phyloP scores from a whole-genome alignment of 2,329 filamentous ascomycete genomes.

The Stachybotrys chlorohalonatus region DNA sequence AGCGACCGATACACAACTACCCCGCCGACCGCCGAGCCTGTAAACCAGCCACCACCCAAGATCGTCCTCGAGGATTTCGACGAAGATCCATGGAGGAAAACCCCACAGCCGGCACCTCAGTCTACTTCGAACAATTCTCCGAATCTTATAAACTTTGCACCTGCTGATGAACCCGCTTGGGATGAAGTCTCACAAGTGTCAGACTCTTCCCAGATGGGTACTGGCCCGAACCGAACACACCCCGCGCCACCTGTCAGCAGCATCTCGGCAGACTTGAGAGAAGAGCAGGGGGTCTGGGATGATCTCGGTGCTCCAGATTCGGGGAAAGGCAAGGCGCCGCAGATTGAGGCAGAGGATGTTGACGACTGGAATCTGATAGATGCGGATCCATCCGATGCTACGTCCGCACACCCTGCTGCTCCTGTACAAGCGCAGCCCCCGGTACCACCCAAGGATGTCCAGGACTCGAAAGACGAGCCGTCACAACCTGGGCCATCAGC shows the following conservation, averaged over 20 bases:
- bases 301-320: conserved; percentile 29
- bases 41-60: neutral
- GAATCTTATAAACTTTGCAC: conserved; percentile 24
- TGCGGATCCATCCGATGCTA: conserved; percentile 18
- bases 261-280: conserved; percentile 23
- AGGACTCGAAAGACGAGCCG: neutral
- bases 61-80: conserved; percentile 14
- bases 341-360: conserved; percentile 7
- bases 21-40: neutral
- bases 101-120: conserved; percentile 17
- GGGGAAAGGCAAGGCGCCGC: conserved; percentile 24
- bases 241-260: conserved; percentile 10
- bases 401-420: neutral
- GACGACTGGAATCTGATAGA: conserved; percentile 47
- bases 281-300: conserved; percentile 41
- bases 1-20: conserved; percentile 22
- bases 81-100: conserved; percentile 18
- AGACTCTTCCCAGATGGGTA: conserved; percentile 1
- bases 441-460: neutral
- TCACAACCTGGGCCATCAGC: neutral
- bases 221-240: neutral
- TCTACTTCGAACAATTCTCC: conserved; percentile 17
- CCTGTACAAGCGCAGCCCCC: neutral
- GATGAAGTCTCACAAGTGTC: conserved; percentile 24
- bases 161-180: conserved; percentile 27